Evolutionary conservation across 1,284 basidiomycete genomes (phyloP).

Genomic region (Ustilago nuda): DNA sequence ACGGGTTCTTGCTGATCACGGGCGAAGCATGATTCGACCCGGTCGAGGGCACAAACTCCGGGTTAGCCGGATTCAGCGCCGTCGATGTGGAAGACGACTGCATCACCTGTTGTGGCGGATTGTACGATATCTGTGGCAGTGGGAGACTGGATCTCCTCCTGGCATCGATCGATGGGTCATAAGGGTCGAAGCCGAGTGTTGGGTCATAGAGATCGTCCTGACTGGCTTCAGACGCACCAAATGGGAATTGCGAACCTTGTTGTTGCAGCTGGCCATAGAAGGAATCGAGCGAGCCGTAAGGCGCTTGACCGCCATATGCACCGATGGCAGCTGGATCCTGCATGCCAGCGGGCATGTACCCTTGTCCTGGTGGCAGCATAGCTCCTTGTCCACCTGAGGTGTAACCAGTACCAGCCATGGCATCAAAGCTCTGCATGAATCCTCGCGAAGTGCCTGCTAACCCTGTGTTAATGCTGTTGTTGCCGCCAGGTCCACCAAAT

Average conservation of each 20-base stretch:
- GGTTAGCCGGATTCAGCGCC: conserved; percentile 54
- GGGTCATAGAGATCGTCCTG: conserved; percentile 52
- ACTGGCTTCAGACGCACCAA: conserved; percentile 39
- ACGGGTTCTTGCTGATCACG: conserved; percentile 28
- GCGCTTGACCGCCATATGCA: conserved; percentile 14
- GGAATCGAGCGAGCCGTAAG: conserved; percentile 21
- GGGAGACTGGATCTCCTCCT: conserved; percentile 48
- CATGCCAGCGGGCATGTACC: conserved; percentile 16
- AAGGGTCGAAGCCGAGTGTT: conserved; percentile 47
- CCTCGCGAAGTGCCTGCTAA: conserved; percentile 36
- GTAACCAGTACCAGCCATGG: conserved; percentile 22
- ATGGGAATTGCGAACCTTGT: conserved; percentile 27
- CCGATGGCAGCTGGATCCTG: conserved; percentile 27
- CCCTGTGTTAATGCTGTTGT: conserved; percentile 16
- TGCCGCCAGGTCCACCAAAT: conserved; percentile 20
- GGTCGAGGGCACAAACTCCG: conserved; percentile 53
- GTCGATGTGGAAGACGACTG: conserved; percentile 21
- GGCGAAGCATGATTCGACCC: conserved; percentile 49
- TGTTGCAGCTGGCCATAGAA: conserved; percentile 29
- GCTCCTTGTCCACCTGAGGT: conserved; percentile 19
- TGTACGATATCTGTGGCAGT: conserved; percentile 29
- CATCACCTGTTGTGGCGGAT: conserved; percentile 16
- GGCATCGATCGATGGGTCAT: conserved; percentile 43
- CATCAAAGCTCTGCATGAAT: conserved; percentile 49
- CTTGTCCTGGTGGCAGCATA: conserved; percentile 31